These are phyloP conservation scores for Jaapia argillacea DNA, from an alignment of 768 basidiomycete genomes.

Conservation along the genomic window DNA sequence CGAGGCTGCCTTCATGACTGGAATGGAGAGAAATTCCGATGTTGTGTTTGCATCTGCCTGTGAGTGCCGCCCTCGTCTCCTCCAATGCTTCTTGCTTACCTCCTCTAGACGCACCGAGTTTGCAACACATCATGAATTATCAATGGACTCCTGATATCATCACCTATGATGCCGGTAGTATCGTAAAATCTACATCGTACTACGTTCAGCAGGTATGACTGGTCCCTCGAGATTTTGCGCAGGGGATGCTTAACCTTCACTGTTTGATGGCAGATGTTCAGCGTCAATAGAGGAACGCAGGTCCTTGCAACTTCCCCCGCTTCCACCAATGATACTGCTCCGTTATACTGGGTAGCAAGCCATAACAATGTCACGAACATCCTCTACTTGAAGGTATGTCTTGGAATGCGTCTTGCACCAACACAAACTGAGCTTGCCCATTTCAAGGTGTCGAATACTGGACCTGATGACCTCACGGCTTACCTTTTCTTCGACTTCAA, in stretches of 20 bases:
- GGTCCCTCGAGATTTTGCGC: background rate
- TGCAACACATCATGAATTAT: slow-evolving; percentile 25
- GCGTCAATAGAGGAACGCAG: slow-evolving; percentile 25
- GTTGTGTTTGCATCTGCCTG: slow-evolving; percentile 16
- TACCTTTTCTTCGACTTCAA: slow-evolving; percentile 22
- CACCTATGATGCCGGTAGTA: slow-evolving; percentile 24
- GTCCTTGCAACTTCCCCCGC: slow-evolving; percentile 19
- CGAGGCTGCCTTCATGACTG: slow-evolving; percentile 16
- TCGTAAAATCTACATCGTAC: slow-evolving; percentile 27
- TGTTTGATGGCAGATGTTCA: slow-evolving; percentile 21
- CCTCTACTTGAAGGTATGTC: slow-evolving; percentile 23
- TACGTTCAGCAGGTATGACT: slow-evolving; percentile 26
- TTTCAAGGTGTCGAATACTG: slow-evolving; percentile 22
- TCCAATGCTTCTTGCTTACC: background rate
- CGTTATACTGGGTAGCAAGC: slow-evolving; percentile 26
- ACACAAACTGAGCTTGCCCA: background rate
- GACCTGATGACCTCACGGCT: slow-evolving; percentile 20
- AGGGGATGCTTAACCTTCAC: background rate
- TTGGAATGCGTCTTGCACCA: background rate
- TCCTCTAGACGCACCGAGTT: slow-evolving; percentile 9
- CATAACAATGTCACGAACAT: slow-evolving; percentile 23
- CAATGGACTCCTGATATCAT: slow-evolving; percentile 31
- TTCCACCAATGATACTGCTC: slow-evolving; percentile 17
- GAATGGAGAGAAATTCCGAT: slow-evolving; percentile 15
- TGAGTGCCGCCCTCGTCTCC: background rate